Percentiles rank a stretch among this genome's conserved stretches.
phyloP scores from a whole-genome alignment of 1,139 yeast species.

The Taiozyma onychis region DNA sequence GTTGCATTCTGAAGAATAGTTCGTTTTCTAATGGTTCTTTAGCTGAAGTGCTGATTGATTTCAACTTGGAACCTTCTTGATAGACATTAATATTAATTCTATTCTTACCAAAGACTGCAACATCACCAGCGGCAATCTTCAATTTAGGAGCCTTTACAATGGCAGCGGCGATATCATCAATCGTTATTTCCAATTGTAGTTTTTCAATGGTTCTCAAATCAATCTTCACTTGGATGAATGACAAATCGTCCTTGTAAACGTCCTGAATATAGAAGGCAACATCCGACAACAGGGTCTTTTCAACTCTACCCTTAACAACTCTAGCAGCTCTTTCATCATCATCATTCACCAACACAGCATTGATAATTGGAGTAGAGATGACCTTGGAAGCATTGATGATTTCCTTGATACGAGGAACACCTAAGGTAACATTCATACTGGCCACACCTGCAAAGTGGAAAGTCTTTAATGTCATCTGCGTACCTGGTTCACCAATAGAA shows the following conservation, averaged over 20 bases:
- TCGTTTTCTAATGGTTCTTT: conserved; percentile 50
- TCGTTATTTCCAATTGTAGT: conserved; percentile 79
- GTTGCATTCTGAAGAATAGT: conserved; percentile 85
- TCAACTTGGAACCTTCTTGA: conserved; percentile 39
- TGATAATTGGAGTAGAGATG: conserved; percentile 94
- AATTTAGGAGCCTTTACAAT: conserved; percentile 82
- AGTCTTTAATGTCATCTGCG: conserved; percentile 97
- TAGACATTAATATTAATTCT: conserved; percentile 73
- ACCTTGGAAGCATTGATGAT: conserved; percentile 94
- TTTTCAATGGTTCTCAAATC: conserved; percentile 84
- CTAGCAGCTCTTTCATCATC: conserved; percentile 97
- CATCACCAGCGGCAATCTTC: conserved; percentile 72
- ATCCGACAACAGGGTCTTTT: conserved; percentile 83
- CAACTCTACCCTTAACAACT: conserved; percentile 96
- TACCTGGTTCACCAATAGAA: conserved; percentile 98
- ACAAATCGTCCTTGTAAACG: conserved; percentile 77
- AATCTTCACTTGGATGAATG: conserved; percentile 75
- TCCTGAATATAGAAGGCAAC: conserved; percentile 89
- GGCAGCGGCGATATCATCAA: conserved; percentile 84
- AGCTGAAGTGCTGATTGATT: conserved; percentile 33
- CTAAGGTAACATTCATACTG: conserved; percentile 95
- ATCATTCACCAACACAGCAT: conserved; percentile 88
- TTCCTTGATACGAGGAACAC: conserved; percentile 99
- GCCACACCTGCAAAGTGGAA: conserved; percentile 99
- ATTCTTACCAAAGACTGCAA: conserved; percentile 61